These are phyloP conservation scores for Ottelia alismoides DNA, from an alignment of 106 monocot genomes.

Conservation along the genomic window DNA sequence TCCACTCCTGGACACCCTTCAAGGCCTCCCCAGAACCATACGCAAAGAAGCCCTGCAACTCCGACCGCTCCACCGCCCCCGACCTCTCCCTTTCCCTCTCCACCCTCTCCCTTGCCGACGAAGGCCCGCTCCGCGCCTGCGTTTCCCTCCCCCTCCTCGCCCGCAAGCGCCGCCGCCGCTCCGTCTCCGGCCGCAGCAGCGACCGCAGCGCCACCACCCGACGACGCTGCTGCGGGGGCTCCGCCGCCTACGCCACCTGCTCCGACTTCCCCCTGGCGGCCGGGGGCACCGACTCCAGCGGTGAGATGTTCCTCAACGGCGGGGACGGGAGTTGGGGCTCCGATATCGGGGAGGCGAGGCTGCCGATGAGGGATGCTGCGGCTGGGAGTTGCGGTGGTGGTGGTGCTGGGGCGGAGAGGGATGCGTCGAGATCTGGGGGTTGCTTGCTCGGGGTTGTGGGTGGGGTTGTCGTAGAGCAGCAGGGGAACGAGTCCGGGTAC, in stretches of 20 bases:
- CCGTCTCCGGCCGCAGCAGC: constrained; percentile 81
- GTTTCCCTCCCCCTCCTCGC: too few relatives aligned
- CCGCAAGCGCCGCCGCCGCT: constrained; percentile 57
- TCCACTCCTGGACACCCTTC: constrained; percentile 72
- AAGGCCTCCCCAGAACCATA: constrained; percentile 4
- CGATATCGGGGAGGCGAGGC: too few relatives aligned
- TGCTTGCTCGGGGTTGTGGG: background rate
- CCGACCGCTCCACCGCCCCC: too few relatives aligned
- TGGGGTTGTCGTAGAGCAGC: constrained; percentile 4
- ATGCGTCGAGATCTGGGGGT: constrained; percentile 10
- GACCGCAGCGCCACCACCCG: constrained; percentile 37
- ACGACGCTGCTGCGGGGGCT: constrained; percentile 10
- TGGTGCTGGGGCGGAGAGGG: constrained; percentile 15
- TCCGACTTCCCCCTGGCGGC: constrained; percentile 48
- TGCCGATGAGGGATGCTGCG: constrained; percentile 26
- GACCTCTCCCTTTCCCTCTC: constrained; percentile 41
- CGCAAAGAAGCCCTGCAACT: constrained; percentile 75
- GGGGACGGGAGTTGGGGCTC: too few relatives aligned
- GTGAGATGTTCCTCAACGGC: too few relatives aligned
- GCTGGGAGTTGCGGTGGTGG: constrained; percentile 9
- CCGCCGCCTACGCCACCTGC: constrained; percentile 43
- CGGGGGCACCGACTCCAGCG: constrained; percentile 67
- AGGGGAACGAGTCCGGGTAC: constrained; percentile 63
- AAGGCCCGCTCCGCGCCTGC: constrained; percentile 13
- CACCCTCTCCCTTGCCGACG: too few relatives aligned